Base-by-base conservation (phyloP, 352 stramenopile species). In the Globisporangium emineosum region DNA sequence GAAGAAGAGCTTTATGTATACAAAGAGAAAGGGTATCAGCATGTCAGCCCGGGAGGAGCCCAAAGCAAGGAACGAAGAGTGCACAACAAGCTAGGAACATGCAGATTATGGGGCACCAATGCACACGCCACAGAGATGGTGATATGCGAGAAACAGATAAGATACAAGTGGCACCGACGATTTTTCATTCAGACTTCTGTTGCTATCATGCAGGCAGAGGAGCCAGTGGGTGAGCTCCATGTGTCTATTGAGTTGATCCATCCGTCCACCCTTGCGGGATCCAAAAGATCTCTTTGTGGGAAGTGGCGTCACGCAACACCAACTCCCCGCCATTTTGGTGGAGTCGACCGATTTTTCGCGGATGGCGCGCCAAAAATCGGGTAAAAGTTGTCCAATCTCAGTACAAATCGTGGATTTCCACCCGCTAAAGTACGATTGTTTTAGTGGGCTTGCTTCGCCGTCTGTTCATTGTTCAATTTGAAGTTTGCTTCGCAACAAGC, bases 381-480 rank as follows among this genome's bases (percentile, higher is more conserved):
- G n/a, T 6, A 23, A 45, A 47, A 47, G 17, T 47, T 47, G 40
- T 47, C 40, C 19, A 23, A 53, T 52, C 23, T 61, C 55, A 60
- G 35, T 60, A 47, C 17, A 23, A n/a, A 47, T 45, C 40, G 15
- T 21, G 40, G 15, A 10, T 47, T n/a, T 40, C 17, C 27, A 3
- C 21, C 5, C 27, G 7, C 15, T 23, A 57, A 57, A 57, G 27
- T 23, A 17, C 10, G 25, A 27, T 15, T 25, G 2, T 27, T 21
- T 32, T 25, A 13, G 5, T 12, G 27, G 5, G 17, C 10, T 57
- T 57, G 51, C 19, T 35, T 21, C 9, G 40, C 15, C 6, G 40
- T 47, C 17, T 47, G 25, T 25, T 43, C 58, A 65, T 9, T 65
- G 23, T 21, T 57, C 50, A 65, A 62, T 65, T 65, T 65, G 60